Percentiles rank a stretch among this genome's conserved stretches.
phyloP scores from a whole-genome alignment of 208 protist genomes.

The Lotmaria passim region DNA sequence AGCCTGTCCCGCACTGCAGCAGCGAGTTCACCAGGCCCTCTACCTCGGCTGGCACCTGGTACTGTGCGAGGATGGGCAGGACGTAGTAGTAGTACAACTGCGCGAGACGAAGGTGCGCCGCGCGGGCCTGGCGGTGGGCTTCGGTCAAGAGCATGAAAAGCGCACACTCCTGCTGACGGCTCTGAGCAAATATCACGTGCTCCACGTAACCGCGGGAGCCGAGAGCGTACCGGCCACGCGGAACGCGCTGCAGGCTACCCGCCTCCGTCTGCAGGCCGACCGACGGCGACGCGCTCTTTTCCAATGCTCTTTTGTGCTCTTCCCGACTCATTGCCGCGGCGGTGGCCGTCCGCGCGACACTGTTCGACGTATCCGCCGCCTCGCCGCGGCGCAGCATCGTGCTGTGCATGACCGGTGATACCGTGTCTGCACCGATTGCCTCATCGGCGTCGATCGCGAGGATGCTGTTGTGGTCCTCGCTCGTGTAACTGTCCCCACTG shows the following conservation, averaged over 20 bases:
- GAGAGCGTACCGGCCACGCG: constrained; percentile 31
- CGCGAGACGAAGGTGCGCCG: constrained; percentile 39
- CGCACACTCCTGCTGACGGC: constrained; percentile 58
- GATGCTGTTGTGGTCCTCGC: background rate
- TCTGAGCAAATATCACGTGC: constrained; percentile 47
- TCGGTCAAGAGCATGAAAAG: constrained; percentile 60
- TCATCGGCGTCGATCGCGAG: background rate
- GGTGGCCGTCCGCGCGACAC: background rate
- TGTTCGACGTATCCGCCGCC: background rate
- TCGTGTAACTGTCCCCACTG: background rate
- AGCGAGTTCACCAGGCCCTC: constrained; percentile 22
- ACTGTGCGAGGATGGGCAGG: constrained; percentile 38
- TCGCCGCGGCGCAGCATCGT: constrained; percentile 1
- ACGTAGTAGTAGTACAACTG: constrained; percentile 67
- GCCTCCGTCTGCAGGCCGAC: background rate
- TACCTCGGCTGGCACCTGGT: constrained; percentile 5
- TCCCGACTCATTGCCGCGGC: background rate
- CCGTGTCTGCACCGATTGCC: background rate
- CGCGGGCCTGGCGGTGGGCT: constrained; percentile 44
- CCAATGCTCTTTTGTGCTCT: background rate
- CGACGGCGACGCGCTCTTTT: background rate
- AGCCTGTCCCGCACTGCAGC: constrained; percentile 25
- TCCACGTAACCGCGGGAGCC: constrained; percentile 56
- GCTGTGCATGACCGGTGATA: background rate
- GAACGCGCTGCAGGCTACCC: constrained; percentile 9